phyloP scores from a whole-genome alignment of 495 filamentous ascomycete species.

The Geopyxis carbonaria region DNA sequence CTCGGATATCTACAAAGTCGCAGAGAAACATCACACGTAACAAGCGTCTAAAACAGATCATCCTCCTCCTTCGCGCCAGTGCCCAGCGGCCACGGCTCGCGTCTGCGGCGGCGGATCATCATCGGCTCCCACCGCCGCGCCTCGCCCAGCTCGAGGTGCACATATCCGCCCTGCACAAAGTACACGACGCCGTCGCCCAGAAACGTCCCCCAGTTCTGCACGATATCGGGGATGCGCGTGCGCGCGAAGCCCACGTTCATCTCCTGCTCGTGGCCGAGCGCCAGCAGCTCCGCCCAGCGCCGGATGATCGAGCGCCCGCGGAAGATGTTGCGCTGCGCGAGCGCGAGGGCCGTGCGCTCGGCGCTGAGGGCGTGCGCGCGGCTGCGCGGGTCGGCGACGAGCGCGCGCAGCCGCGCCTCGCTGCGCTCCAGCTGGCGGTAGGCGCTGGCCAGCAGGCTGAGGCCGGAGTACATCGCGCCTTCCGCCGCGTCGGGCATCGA shows the following conservation, averaged over 20 bases:
- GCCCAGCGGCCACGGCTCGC: slow-evolving; percentile 13
- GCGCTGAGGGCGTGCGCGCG: no score
- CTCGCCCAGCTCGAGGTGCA: slow-evolving; percentile 13
- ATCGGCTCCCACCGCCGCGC: slow-evolving; percentile 10
- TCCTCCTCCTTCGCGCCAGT: slow-evolving; percentile 18
- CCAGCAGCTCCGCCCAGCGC: slow-evolving; percentile 21
- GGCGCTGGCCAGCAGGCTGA: neutral
- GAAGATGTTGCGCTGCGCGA: neutral
- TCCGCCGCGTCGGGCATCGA: slow-evolving; percentile 17
- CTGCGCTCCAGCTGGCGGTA: no score
- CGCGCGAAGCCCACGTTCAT: slow-evolving; percentile 12
- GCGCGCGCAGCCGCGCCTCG: no score
- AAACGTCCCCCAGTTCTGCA: slow-evolving; percentile 23
- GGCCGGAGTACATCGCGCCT: slow-evolving; percentile 22
- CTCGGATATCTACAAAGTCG: no score
- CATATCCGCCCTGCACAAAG: slow-evolving; percentile 15
- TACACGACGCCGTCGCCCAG: slow-evolving; percentile 18
- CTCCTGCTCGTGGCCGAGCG: slow-evolving; percentile 12
- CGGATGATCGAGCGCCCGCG: slow-evolving; percentile 12
- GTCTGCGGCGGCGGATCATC: slow-evolving; percentile 12
- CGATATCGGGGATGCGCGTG: slow-evolving; percentile 16
- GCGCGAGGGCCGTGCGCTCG: neutral
- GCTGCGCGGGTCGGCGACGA: no score
- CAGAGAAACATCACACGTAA: no score
- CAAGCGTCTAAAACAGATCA: no score